Conservation (phyloP, 192 early-diverging fungal species). For the Backusella westeae region DNA sequence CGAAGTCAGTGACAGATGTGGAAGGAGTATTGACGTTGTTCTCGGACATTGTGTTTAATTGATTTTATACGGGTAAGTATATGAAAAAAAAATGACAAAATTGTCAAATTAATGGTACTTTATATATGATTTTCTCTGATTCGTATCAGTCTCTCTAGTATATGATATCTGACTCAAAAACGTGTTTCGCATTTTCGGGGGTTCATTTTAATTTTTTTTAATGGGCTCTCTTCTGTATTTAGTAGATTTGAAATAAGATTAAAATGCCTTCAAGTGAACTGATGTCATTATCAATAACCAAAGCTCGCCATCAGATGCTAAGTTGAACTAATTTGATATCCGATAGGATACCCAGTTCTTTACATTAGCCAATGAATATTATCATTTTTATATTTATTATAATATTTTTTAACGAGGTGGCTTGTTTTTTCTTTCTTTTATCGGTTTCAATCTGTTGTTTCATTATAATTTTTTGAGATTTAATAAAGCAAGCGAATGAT, state of each 20-base stretch:
- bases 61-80: not conserved
- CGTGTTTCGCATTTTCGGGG: constrained; percentile 7
- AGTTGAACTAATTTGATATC: not conserved
- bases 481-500: not conserved
- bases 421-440: not conserved
- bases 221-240: constrained; percentile 9
- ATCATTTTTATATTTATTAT: not conserved
- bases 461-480: not conserved
- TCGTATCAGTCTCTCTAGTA: not conserved
- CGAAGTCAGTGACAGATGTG: not conserved
- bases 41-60: not conserved
- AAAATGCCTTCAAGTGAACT: constrained; percentile 3
- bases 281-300: constrained; percentile 4
- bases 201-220: constrained; percentile 7
- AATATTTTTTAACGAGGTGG: not conserved
- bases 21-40: constrained; percentile 5
- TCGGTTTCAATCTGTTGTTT: constrained; percentile 3
- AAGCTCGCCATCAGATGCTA: not conserved
- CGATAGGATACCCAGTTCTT: constrained; percentile 1
- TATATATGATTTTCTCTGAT: constrained; percentile 3
- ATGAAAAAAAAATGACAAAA: not conserved
- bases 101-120: not conserved
- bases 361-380: not conserved
- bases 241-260: constrained; percentile 10
- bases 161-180: constrained; percentile 6